phyloP scores from a whole-genome alignment of 75 land plant genomes.

The Cryptomeria japonica region DNA sequence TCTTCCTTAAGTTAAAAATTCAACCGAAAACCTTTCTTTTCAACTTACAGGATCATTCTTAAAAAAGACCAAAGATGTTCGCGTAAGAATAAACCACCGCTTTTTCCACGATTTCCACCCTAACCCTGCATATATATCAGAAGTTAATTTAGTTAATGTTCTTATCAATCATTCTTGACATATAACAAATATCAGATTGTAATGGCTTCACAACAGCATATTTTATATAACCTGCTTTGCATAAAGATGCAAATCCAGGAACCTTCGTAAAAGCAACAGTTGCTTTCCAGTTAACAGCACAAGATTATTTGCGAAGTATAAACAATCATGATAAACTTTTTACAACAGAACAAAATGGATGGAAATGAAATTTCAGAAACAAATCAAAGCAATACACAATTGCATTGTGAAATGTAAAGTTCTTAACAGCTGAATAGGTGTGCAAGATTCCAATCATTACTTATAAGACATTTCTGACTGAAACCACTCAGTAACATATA shows the following conservation, averaged over 20 bases:
- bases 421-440: background rate
- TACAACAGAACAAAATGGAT: background rate
- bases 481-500: background rate
- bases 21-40: background rate
- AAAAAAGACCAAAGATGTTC: conserved; percentile 95
- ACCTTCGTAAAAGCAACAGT: background rate
- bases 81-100: conserved; percentile 96
- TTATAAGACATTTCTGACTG: background rate
- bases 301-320: no score
- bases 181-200: background rate
- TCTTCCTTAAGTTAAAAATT: background rate
- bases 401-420: background rate
- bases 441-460: background rate
- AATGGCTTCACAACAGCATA: background rate
- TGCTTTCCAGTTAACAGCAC: background rate
- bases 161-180: background rate
- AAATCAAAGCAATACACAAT: background rate
- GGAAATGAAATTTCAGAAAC: background rate
- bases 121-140: conserved; percentile 55
- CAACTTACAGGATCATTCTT: conserved; percentile 92
- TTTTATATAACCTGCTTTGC: background rate
- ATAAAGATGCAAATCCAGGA: background rate
- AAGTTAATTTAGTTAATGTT: background rate
- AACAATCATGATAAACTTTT: background rate
- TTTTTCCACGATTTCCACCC: conserved; percentile 99